Evolutionary conservation across 345 rosid species (phyloP).

Genomic region (Combretum micranthum): DNA sequence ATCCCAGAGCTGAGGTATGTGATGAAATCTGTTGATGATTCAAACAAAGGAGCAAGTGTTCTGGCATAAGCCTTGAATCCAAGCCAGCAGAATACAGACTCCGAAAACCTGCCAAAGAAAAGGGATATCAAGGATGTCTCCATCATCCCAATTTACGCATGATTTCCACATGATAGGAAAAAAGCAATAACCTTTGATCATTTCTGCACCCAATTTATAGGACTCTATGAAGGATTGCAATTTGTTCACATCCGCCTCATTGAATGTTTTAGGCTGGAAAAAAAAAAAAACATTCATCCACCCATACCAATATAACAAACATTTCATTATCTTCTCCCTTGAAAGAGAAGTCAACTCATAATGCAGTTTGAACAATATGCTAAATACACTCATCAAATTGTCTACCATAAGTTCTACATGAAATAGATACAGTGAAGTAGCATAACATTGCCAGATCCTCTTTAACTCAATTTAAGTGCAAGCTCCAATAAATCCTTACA

Average conservation of each 20-base stretch:
- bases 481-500: too few relatives aligned
- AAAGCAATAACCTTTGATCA: conserved; percentile 56
- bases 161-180: background rate
- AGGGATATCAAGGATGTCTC: conserved; percentile 1
- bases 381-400: too few relatives aligned
- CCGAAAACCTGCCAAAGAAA: conserved; percentile 48
- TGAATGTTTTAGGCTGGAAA: conserved; percentile 54
- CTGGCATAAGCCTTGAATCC: conserved; percentile 77
- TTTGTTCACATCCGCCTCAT: conserved; percentile 43
- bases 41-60: conserved; percentile 69
- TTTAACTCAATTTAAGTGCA: too few relatives aligned
- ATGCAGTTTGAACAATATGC: background rate
- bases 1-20: conserved; percentile 30
- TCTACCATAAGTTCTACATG: too few relatives aligned
- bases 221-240: conserved; percentile 57
- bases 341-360: background rate
- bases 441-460: too few relatives aligned
- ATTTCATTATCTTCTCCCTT: conserved; percentile 2
- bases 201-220: conserved; percentile 59
- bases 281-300: conserved; percentile 7
- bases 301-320: background rate
- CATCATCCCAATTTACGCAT: background rate
- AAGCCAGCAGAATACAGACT: conserved; percentile 46
- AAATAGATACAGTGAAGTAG: too few relatives aligned
- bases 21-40: conserved; percentile 46